Conservation (phyloP, 1,284 basidiomycete species). For the Papiliotrema fonsecae region DNA sequence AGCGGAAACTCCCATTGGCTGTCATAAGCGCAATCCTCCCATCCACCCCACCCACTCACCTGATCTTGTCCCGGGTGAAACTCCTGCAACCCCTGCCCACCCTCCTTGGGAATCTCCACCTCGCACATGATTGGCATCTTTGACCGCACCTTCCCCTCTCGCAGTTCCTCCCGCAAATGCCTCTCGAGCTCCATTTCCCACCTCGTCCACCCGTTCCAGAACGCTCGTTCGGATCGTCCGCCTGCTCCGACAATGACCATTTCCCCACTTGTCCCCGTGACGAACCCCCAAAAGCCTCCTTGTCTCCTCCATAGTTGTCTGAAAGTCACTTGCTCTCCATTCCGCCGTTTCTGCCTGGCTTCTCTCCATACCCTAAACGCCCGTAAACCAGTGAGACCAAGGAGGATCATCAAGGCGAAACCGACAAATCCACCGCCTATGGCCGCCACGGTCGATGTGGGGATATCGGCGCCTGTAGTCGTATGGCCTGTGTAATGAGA, state of each 20-base stretch:
- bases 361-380: slow-evolving; percentile 5
- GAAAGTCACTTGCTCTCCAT: slow-evolving; percentile 9
- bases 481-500: no score
- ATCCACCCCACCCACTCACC: not conserved
- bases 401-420: slow-evolving; percentile 12
- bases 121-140: slow-evolving; percentile 10
- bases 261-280: not conserved
- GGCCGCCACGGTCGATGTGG: slow-evolving; percentile 18
- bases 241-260: slow-evolving; percentile 7
- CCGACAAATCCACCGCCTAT: slow-evolving; percentile 25
- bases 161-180: no score
- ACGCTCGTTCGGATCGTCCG: not conserved
- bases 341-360: not conserved
- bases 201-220: not conserved
- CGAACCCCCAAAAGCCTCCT: slow-evolving; percentile 18
- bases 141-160: not conserved
- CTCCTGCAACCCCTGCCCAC: not conserved
- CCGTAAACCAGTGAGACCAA: slow-evolving; percentile 9
- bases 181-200: not conserved
- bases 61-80: not conserved
- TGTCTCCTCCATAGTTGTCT: slow-evolving; percentile 12
- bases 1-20: not conserved
- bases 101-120: not conserved
- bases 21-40: not conserved
- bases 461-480: slow-evolving; percentile 12